Conservation (phyloP, 2,329 filamentous ascomycete species). For the Fusarium transvaalense region DNA sequence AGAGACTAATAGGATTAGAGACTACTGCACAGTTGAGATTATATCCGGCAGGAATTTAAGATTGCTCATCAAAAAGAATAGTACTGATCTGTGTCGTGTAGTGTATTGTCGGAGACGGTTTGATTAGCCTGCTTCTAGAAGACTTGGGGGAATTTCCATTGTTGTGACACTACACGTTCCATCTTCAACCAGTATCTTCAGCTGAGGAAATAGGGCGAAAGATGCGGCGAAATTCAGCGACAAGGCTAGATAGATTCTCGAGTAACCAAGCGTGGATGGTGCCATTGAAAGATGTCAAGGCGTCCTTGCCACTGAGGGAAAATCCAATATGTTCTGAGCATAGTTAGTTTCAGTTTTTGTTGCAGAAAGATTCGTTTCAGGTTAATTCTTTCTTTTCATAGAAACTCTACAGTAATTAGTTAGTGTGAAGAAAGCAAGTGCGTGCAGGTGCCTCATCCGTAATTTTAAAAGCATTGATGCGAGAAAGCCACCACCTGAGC, state of each 20-base stretch:
- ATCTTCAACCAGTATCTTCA: slow-evolving; percentile 17
- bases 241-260: background rate
- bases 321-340: slow-evolving; percentile 11
- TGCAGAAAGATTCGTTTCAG: slow-evolving; percentile 36
- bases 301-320: slow-evolving; percentile 3
- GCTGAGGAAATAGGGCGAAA: slow-evolving; percentile 1
- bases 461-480: slow-evolving; percentile 28
- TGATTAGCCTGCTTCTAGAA: slow-evolving; percentile 1
- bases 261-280: background rate
- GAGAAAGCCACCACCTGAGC: slow-evolving; percentile 19
- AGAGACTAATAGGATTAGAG: background rate
- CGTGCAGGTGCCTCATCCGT: slow-evolving; percentile 3
- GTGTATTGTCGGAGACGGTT: background rate
- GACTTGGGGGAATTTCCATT: background rate
- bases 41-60: background rate
- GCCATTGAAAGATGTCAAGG: background rate
- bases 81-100: background rate
- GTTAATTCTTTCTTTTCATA: slow-evolving; percentile 11
- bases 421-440: background rate
- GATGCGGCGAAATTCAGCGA: slow-evolving; percentile 4
- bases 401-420: background rate
- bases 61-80: slow-evolving; percentile 15
- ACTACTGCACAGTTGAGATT: slow-evolving; percentile 18
- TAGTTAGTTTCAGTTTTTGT: slow-evolving; percentile 30
- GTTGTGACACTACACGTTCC: background rate